Evolutionary conservation across 1,284 basidiomycete species (phyloP), one percentile per base, ranked within the genome.

Genomic region (Ustilago tritici): DNA sequence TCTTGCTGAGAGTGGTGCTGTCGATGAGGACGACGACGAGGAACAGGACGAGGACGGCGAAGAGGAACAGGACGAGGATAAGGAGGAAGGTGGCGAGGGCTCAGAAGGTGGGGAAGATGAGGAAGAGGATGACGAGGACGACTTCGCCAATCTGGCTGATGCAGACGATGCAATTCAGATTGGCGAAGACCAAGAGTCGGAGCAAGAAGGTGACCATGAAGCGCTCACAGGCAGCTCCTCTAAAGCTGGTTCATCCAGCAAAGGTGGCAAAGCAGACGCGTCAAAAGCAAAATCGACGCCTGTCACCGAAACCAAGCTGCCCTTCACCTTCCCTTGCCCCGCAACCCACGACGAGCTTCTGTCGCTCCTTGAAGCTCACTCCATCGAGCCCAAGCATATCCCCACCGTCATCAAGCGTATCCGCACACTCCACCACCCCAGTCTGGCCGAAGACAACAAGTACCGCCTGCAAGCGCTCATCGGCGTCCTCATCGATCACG

Each of bases 301-400:
- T 17, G 71, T 75, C 59, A 54, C 62, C 8, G 65, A 62, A 4
- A 70, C 65, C 52, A 76, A 69, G 76, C 6, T 98, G 2, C 95
- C 96, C 0, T 99, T 90, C 86, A 98, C 93, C 1, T 99, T 98
- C 87, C 89, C 93, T 32, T 97, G 95, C 82, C 97, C 97, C 0
- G 86, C 90, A 7, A 91, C 89, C 2, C 94, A 98, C 79, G 93
- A 93, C 56, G 94, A 97, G 73, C 93, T 99, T 77, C 89, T 98
- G 49, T 90, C 92, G 23, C 91, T 96, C 17, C 85, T 98, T 2
- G 90, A 93, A 23, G 89, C 89, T 43, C 85, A 95, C 23, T 87
- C 89, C 6, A 79, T 84, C 49, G 64, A 73, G 41, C 65, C 79
- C 17, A 71, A 76, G 43, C 92, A 96, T 71, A 87, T 98, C 7